Conservation (phyloP, 1,139 yeast species). For the Hyphopichia burtonii region DNA sequence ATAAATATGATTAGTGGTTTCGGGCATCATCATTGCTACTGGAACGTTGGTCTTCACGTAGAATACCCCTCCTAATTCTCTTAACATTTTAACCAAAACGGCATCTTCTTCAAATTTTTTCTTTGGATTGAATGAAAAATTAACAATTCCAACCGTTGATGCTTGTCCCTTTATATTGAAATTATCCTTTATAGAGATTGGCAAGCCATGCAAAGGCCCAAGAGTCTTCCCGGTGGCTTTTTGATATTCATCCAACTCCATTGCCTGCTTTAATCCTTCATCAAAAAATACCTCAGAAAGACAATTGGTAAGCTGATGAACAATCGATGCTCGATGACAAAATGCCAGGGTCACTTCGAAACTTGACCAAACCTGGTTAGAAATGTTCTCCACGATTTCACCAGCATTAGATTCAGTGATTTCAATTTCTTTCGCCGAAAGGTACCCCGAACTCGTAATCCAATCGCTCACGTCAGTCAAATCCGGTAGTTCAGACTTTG, state of each 20-base stretch:
- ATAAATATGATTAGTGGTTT: conserved; percentile 32
- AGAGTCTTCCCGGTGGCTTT: conserved; percentile 21
- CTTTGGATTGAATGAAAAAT: conserved; percentile 28
- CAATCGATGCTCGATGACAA: conserved; percentile 35
- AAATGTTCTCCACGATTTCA: conserved; percentile 34
- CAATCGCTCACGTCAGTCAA: conserved; percentile 35
- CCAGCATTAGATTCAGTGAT: conserved; percentile 38
- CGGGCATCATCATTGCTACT: conserved; percentile 41
- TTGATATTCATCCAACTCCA: conserved; percentile 24
- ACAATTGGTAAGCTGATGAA: conserved; percentile 33
- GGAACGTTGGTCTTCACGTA: conserved; percentile 36
- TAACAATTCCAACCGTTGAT: conserved; percentile 49
- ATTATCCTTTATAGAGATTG: conserved; percentile 45
- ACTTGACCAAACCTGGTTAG: conserved; percentile 23
- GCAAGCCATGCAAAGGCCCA: conserved; percentile 41
- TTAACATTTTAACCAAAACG: conserved; percentile 22
- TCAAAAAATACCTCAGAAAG: conserved; percentile 21
- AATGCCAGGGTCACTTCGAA: conserved; percentile 22
- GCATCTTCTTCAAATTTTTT: conserved; percentile 21
- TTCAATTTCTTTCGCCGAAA: conserved; percentile 26
- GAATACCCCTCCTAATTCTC: conserved; percentile 32
- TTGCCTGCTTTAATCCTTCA: conserved; percentile 24
- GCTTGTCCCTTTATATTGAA: conserved; percentile 50
- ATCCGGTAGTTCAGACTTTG: conserved; percentile 30
- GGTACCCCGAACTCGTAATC: conserved; percentile 26